Base-by-base conservation (phyloP, 495 filamentous ascomycete species). In the Pseudevernia furfuracea region DNA sequence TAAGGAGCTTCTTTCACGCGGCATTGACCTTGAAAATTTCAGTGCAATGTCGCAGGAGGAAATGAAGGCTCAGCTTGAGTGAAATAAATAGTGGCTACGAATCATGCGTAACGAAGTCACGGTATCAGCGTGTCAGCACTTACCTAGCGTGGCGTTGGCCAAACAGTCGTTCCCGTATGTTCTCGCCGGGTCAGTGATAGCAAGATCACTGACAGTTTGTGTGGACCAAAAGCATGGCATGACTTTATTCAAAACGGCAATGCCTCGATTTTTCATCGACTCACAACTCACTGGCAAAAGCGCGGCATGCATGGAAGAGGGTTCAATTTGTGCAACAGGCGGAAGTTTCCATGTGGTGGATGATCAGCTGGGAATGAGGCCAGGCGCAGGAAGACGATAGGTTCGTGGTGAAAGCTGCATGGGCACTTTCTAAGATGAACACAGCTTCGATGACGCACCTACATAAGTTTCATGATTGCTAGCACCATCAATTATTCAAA, bases 1-100 rank as follows among this genome's bases (percentile, higher is more conserved):
- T 63, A 78, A 89, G 32, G 81, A 83, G 64, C 81, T 98, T 59
- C 83, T 85, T 57, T 81, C 84, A 43, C 86, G 85, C 49, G 92
- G 92, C 41, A 83, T 98, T 66, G 92, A 97, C 75, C 89, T 96
- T 73, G 89, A 97, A 74, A 93, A 92, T 73, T 92, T 98, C 73
- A 89, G 83, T 67, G 94, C 94, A 19, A 83, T 97, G 78, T 75
- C 87, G 59, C 94, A 91, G 79, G 86, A 92, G 65, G 91, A 97
- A 72, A 98, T 98, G 94, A 89, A 96, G 83, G 94, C 94, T 52
- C 91, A 91, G 74, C 82, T 98, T 76, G 94, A 98, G 78, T 98
- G 91, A 95, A 71, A 62, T 65, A 56, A 32, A 53, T 59, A 41
- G 36, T 41, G 67, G 67, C 67, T 48, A 67, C 58, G 58, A 62